phyloP scores from a whole-genome alignment of 2,329 filamentous ascomycete genomes.

The Mycosphaerella sp. region DNA sequence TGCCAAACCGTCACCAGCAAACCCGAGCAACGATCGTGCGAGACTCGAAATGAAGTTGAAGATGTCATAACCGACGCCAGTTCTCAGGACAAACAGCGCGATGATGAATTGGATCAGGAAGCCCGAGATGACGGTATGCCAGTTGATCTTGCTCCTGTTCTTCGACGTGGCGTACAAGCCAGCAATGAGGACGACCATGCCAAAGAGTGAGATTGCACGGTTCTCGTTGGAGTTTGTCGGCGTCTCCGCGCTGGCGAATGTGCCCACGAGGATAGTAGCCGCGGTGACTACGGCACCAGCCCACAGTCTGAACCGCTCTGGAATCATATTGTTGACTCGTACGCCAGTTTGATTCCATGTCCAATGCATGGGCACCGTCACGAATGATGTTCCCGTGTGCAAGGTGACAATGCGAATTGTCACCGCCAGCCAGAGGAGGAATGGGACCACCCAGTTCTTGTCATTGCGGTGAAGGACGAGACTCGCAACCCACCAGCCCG shows the following conservation, averaged over 20 bases:
- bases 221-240: constrained; percentile 72
- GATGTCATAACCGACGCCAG: constrained; percentile 73
- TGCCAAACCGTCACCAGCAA: constrained; percentile 62
- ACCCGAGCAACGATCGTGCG: constrained; percentile 67
- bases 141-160: constrained; percentile 51
- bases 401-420: constrained; percentile 67
- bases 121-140: constrained; percentile 64
- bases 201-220: constrained; percentile 74
- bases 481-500: constrained; percentile 69
- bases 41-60: constrained; percentile 80
- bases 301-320: constrained; percentile 58
- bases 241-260: constrained; percentile 65
- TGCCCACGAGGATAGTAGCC: constrained; percentile 67
- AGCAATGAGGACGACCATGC: constrained; percentile 63
- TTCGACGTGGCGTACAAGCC: constrained; percentile 64
- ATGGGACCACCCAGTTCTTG: constrained; percentile 76
- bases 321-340: constrained; percentile 55
- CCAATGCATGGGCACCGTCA: constrained; percentile 60
- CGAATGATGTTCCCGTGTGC: constrained; percentile 60
- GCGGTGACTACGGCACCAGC: constrained; percentile 59
- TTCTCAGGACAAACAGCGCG: constrained; percentile 80
- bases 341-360: constrained; percentile 62
- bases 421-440: constrained; percentile 71
- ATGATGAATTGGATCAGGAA: constrained; percentile 86
- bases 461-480: constrained; percentile 65